These are phyloP conservation scores for Colletotrichum karsti DNA, from an alignment of 2,329 filamentous ascomycete species.

Conservation along the genomic window DNA sequence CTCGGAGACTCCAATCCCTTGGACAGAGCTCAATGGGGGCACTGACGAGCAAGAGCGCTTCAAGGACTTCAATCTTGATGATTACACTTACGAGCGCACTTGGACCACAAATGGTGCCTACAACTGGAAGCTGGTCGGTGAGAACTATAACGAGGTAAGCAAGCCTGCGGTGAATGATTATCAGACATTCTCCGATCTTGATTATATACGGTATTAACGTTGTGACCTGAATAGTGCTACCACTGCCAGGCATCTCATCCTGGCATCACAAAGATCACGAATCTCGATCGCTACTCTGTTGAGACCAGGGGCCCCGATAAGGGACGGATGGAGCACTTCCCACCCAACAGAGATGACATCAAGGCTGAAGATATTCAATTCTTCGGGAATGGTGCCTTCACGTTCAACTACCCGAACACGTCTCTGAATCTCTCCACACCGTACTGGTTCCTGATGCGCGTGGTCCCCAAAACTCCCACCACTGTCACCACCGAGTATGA, in stretches of 20 bases:
- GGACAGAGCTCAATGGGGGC: slow-evolving; percentile 48
- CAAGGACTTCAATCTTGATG: slow-evolving; percentile 32
- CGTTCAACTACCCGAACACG: slow-evolving; percentile 49
- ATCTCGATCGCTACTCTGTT: slow-evolving; percentile 32
- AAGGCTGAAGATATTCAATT: slow-evolving; percentile 40
- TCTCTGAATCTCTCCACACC: slow-evolving; percentile 45
- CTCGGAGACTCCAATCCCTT: slow-evolving; percentile 41
- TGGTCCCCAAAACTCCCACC: slow-evolving; percentile 51
- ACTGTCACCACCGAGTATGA: slow-evolving; percentile 56
- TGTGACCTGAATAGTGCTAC: background rate
- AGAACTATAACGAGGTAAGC: slow-evolving; percentile 54
- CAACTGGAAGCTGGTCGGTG: slow-evolving; percentile 50
- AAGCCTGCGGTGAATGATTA: slow-evolving; percentile 24
- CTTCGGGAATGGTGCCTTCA: slow-evolving; percentile 32
- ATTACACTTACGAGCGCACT: slow-evolving; percentile 37
- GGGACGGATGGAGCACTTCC: slow-evolving; percentile 44
- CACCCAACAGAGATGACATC: slow-evolving; percentile 43
- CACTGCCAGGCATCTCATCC: background rate
- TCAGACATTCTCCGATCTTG: background rate
- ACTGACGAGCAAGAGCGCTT: slow-evolving; percentile 33
- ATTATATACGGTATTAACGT: too few species aligned
- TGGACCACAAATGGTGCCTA: slow-evolving; percentile 43
- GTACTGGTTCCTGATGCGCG: slow-evolving; percentile 45
- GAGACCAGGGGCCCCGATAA: slow-evolving; percentile 40
- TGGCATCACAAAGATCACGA: background rate